Conservation (phyloP, 2,329 filamentous ascomycete genomes). For the Thielaviopsis euricoi region DNA sequence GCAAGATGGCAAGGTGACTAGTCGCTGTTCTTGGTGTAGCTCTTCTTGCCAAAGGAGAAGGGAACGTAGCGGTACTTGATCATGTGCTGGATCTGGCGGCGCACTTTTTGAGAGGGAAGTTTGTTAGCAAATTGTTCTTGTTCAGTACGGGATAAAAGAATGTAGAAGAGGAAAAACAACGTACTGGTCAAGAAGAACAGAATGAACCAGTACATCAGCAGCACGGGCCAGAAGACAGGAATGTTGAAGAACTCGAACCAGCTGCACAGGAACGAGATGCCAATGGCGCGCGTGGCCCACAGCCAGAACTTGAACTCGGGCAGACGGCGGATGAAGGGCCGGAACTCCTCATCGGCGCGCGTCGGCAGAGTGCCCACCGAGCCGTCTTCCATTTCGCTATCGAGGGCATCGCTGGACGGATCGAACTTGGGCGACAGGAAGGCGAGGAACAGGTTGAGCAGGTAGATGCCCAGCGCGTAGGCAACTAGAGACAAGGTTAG, state of each 20-base stretch:
- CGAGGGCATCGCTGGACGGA: constrained; percentile 75
- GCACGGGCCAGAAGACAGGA: constrained; percentile 95
- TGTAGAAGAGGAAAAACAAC: constrained; percentile 22
- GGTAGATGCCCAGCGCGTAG: constrained; percentile 95
- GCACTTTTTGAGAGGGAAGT: constrained; percentile 44
- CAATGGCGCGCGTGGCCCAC: constrained; percentile 73
- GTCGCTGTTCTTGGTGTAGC: constrained; percentile 51
- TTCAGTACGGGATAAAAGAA: not conserved
- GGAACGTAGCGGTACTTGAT: constrained; percentile 99
- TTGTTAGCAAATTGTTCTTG: not conserved
- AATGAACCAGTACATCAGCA: constrained; percentile 98
- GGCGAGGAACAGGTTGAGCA: constrained; percentile 96
- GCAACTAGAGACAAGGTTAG: constrained; percentile 39
- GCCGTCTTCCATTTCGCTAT: constrained; percentile 94
- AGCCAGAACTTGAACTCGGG: constrained; percentile 99
- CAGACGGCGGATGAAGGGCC: constrained; percentile 85
- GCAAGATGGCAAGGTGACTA: constrained; percentile 14
- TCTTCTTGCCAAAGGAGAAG: constrained; percentile 79
- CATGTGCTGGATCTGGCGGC: constrained; percentile 99
- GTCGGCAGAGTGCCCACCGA: constrained; percentile 68
- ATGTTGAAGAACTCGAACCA: constrained; percentile 94
- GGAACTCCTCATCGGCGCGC: constrained; percentile 94
- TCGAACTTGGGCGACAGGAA: constrained; percentile 98
- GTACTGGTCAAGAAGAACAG: constrained; percentile 87
- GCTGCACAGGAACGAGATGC: constrained; percentile 70